phyloP scores from a whole-genome alignment of 352 stramenopile species.

The Phytophthora cryptogea region DNA sequence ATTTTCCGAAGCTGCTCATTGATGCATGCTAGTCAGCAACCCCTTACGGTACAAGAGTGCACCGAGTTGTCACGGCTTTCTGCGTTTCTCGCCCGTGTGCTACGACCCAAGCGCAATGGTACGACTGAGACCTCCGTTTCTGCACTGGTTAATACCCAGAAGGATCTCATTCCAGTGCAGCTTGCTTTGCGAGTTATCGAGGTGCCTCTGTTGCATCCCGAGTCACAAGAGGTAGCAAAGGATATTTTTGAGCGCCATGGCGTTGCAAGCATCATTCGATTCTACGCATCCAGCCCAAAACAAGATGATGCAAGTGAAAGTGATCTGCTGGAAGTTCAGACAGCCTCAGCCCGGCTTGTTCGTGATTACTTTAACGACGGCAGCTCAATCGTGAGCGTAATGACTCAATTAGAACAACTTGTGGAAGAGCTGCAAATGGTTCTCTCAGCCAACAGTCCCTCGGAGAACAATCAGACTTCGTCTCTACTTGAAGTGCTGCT shows the following conservation, averaged over 20 bases:
- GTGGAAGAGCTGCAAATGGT: constrained; percentile 33
- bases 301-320: constrained; percentile 25
- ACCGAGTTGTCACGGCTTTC: constrained; percentile 45
- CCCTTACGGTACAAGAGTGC: constrained; percentile 31
- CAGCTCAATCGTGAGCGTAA: constrained; percentile 35
- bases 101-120: constrained; percentile 49
- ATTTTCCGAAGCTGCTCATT: constrained; percentile 55
- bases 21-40: constrained; percentile 35
- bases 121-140: background rate
- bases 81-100: constrained; percentile 56
- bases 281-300: constrained; percentile 39
- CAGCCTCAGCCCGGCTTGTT: constrained; percentile 37
- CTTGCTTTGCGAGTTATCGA: constrained; percentile 62
- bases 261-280: constrained; percentile 55
- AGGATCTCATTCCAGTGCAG: constrained; percentile 36
- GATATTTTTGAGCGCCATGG: constrained; percentile 61
- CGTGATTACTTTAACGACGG: constrained; percentile 45
- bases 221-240: constrained; percentile 23
- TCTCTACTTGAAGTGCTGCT: constrained; percentile 30
- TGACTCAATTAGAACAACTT: constrained; percentile 38
- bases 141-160: constrained; percentile 16
- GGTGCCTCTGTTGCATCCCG: constrained; percentile 31
- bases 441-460: background rate
- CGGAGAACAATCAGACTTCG: constrained; percentile 2
- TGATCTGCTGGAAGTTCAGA: constrained; percentile 36